phyloP scores from a whole-genome alignment of 345 rosid genomes.

The rapeseed (Brassica napus) region DNA sequence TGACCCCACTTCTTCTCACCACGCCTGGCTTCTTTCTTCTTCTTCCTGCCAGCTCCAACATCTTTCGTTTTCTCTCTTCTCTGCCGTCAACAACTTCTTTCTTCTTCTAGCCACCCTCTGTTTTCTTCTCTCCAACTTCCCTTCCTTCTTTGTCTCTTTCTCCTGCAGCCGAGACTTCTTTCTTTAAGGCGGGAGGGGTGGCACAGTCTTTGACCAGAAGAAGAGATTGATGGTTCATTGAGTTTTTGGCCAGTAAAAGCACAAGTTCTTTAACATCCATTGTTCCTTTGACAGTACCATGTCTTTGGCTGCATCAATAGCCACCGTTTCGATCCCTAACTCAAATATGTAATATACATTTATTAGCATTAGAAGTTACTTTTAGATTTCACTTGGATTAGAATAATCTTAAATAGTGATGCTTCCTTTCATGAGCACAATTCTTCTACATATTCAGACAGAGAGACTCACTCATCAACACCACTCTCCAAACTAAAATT shows the following conservation, averaged over 20 bases:
- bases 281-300: constrained; percentile 76
- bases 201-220: no score
- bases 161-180: constrained; percentile 25
- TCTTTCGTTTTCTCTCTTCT: neutral
- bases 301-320: constrained; percentile 62
- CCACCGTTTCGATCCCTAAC: constrained; percentile 65
- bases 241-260: constrained; percentile 51
- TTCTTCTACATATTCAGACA: no score
- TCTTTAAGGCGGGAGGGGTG: constrained; percentile 34
- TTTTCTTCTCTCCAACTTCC: constrained; percentile 43
- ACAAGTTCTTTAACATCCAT: constrained; percentile 63
- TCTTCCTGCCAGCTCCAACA: constrained; percentile 13
- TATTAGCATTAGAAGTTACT: neutral
- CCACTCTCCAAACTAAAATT: neutral
- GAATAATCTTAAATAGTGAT: no score
- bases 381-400: no score
- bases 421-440: no score
- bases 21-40: constrained; percentile 38
- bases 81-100: constrained; percentile 33
- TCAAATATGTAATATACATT: neutral
- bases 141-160: constrained; percentile 44
- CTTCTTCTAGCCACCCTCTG: constrained; percentile 44
- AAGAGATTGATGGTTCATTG: constrained; percentile 51
- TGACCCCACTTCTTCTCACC: constrained; percentile 15
- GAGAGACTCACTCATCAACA: neutral